Conservation (phyloP, 257 asterid genomes). For the Solanum dulcamara region DNA sequence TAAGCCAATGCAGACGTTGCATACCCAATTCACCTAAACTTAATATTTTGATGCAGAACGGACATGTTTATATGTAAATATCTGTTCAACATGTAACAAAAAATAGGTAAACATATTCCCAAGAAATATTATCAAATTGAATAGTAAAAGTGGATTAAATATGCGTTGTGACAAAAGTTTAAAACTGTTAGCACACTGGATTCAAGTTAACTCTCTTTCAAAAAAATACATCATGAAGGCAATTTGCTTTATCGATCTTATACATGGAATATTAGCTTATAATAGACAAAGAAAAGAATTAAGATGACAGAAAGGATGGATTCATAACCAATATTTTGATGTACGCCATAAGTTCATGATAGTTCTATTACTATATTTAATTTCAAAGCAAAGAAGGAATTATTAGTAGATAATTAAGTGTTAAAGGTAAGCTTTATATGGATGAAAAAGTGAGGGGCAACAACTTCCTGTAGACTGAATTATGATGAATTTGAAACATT, state of each 20-base stretch:
- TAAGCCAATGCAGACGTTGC: background rate
- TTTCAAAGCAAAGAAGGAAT: background rate
- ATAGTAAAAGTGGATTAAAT: background rate
- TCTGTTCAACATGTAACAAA: background rate
- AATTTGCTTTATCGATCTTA: background rate
- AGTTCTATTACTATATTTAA: background rate
- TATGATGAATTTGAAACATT: background rate
- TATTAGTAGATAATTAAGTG: background rate
- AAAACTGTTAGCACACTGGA: background rate
- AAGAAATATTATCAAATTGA: background rate
- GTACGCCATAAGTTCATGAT: background rate
- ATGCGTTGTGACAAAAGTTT: background rate
- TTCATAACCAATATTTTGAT: background rate
- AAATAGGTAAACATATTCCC: background rate
- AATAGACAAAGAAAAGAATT: background rate
- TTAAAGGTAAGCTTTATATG: background rate
- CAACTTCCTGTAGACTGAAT: background rate
- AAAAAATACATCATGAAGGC: background rate
- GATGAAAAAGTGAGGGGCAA: background rate
- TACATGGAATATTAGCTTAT: background rate
- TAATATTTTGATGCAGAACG: background rate
- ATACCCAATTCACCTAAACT: background rate
- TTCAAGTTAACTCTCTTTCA: background rate
- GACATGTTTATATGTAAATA: background rate
- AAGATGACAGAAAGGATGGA: background rate